These are phyloP conservation scores for Verticillium zaregamsianum DNA, from an alignment of 2,329 filamentous ascomycete species.

Conservation along the genomic window DNA sequence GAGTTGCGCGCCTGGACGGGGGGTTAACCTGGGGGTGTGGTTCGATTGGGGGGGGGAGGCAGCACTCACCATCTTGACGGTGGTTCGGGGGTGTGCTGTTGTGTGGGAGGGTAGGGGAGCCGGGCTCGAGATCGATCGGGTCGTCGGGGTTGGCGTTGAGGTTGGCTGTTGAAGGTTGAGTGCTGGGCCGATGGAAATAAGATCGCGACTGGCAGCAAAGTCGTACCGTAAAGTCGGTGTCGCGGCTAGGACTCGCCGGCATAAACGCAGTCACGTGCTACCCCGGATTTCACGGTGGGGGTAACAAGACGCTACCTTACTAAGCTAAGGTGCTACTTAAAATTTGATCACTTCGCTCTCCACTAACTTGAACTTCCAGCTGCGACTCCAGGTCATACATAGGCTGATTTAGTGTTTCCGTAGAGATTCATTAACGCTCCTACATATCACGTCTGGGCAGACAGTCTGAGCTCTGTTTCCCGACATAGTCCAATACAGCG, in stretches of 20 bases:
- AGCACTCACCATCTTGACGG: background rate
- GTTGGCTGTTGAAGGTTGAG: background rate
- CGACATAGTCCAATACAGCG: too few species aligned
- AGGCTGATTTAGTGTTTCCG: too few species aligned
- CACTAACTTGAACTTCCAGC: too few species aligned
- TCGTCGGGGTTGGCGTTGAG: background rate
- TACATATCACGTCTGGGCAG: too few species aligned
- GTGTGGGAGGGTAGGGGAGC: background rate
- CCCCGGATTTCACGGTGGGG: background rate
- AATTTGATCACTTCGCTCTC: too few species aligned
- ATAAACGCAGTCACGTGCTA: background rate
- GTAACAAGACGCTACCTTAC: background rate
- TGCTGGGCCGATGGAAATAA: background rate
- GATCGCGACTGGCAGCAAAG: background rate
- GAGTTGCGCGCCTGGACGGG: constrained; percentile 80
- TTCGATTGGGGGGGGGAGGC: background rate
- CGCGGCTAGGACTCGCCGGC: background rate
- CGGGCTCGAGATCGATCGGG: background rate
- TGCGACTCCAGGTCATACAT: too few species aligned
- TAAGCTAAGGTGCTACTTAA: background rate
- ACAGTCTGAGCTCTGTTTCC: too few species aligned
- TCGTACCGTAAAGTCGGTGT: background rate
- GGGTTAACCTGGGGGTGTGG: background rate
- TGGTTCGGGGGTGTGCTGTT: background rate
- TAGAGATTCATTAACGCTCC: too few species aligned